A percentile compares a stretch with the other conserved stretches of the same genome.
Conservation (phyloP, 2,329 filamentous ascomycete species). For the Calonectria ilicicola region DNA sequence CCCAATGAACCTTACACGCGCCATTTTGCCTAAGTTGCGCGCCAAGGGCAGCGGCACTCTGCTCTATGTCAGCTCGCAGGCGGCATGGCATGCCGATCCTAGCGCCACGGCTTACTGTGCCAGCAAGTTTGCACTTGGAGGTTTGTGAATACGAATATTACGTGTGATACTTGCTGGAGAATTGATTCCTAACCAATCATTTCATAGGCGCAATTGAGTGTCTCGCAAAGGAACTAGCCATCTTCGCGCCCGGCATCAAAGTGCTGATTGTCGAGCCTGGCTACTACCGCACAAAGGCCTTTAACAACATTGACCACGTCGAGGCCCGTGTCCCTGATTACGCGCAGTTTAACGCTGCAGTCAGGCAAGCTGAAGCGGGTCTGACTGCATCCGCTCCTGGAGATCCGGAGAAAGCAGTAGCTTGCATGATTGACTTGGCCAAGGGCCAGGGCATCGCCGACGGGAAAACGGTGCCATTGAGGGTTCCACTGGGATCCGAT, state of each 20-base stretch:
- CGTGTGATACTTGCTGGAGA: neutral
- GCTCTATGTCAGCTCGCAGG: constrained; percentile 50
- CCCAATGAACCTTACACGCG: constrained; percentile 50
- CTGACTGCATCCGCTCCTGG: constrained; percentile 55
- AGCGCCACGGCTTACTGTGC: constrained; percentile 47
- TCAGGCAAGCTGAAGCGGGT: constrained; percentile 32
- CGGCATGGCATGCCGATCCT: constrained; percentile 48
- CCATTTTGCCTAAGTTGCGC: constrained; percentile 48
- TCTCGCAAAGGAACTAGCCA: constrained; percentile 39
- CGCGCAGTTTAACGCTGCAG: constrained; percentile 44
- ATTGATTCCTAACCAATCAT: neutral
- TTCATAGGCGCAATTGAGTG: constrained; percentile 38
- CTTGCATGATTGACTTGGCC: constrained; percentile 66
- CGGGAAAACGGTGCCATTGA: constrained; percentile 54
- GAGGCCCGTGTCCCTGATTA: constrained; percentile 42
- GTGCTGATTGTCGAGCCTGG: constrained; percentile 53
- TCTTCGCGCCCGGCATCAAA: constrained; percentile 45
- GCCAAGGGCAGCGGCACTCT: constrained; percentile 46
- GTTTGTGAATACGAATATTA: constrained; percentile 24
- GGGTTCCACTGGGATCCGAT: constrained; percentile 65
- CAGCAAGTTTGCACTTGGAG: constrained; percentile 48
- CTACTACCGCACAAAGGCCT: constrained; percentile 55
- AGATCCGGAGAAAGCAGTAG: constrained; percentile 62
- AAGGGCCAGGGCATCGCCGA: constrained; percentile 55
- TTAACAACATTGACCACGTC: constrained; percentile 49